A percentile compares a stretch with the other conserved stretches of the same genome.
Conservation (phyloP, 73 alveolate species). For the Urostyla sp. region DNA sequence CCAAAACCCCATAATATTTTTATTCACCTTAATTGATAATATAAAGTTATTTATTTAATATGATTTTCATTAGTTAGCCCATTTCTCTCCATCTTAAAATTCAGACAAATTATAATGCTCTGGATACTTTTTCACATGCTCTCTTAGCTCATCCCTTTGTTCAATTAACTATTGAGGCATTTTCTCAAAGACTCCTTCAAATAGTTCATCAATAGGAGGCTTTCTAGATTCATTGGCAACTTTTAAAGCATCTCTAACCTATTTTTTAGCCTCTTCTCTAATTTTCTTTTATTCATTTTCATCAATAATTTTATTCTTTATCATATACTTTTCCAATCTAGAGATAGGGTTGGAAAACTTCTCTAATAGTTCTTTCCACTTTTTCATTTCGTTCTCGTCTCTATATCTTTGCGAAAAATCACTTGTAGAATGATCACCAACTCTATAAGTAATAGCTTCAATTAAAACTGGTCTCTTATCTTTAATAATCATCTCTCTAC, state of each 20-base stretch:
- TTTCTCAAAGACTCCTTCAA: slow-evolving; percentile 81
- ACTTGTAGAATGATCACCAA: slow-evolving; percentile 95
- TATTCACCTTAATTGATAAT: too few relatives aligned
- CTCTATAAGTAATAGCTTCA: slow-evolving; percentile 95
- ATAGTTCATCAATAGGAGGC: slow-evolving; percentile 72
- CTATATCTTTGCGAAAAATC: slow-evolving; percentile 87
- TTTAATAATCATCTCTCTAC: slow-evolving; percentile 82
- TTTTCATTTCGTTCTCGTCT: slow-evolving; percentile 83
- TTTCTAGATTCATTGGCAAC: slow-evolving; percentile 41
- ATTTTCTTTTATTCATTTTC: slow-evolving; percentile 23
- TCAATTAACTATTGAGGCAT: slow-evolving; percentile 73
- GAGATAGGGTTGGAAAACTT: slow-evolving; percentile 60
- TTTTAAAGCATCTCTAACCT: slow-evolving; percentile 70
- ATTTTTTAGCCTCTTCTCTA: slow-evolving; percentile 39
- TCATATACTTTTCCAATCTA: slow-evolving; percentile 60
- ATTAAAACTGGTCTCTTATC: slow-evolving; percentile 86
- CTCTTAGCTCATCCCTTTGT: slow-evolving; percentile 67
- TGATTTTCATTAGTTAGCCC: not conserved
- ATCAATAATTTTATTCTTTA: slow-evolving; percentile 38
- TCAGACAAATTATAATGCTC: slow-evolving; percentile 63
- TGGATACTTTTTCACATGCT: slow-evolving; percentile 72
- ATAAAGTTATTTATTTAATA: not conserved
- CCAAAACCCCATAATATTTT: too few relatives aligned
- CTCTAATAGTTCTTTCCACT: slow-evolving; percentile 62
- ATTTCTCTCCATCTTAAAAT: slow-evolving; percentile 38